Base-by-base conservation (phyloP, 2,329 filamentous ascomycete species). In the Cercospora sojina region DNA sequence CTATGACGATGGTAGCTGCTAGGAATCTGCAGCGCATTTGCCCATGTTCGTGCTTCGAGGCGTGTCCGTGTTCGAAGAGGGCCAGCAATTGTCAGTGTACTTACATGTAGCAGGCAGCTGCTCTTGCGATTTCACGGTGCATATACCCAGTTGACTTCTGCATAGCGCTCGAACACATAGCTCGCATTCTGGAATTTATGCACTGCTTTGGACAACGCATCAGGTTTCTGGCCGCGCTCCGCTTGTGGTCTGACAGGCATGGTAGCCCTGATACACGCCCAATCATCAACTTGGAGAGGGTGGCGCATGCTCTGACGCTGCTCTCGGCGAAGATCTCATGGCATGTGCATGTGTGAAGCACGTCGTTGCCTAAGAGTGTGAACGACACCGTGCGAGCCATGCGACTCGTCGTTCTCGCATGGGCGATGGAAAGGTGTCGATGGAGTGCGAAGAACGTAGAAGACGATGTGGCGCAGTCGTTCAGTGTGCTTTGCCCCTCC, bases 231-330 rank as follows among this genome's bases (percentile, higher is more conserved):
- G 5, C 16, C 27, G 27, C 18, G 55, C 29, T 25, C 55, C 55
- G 32, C 32, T 57, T 12, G 23, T 59, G 57, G 51, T 56, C 25
- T 20, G 53, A 56, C 18, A 60, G 41, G 3, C 58, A 60, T 29
- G 58, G 38, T 60, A 60, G 38, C 58, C 23, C 35, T 60, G 58
- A 60, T 25, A 60, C 58, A 31, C 23, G 32, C 27, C 53, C 47
- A 51, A 51, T 57, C 27, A 35, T 23, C n/a, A n/a, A 38, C 3
- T n/a, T 57, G 53, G 53, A 57, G 53, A 32, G 16, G 16, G 53
- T 57, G 53, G 53, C 53, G 27, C 27, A 55, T 31, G 53, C 53
- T 31, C 31, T 35, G 13, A 23, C 23, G 29, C 18, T 49, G 16
- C 23, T 29, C 38, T 29, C 38, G 20, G 41, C 23, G 31, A 31